Conservation (phyloP, 2,329 filamentous ascomycete species). For the Daldinia sp. region DNA sequence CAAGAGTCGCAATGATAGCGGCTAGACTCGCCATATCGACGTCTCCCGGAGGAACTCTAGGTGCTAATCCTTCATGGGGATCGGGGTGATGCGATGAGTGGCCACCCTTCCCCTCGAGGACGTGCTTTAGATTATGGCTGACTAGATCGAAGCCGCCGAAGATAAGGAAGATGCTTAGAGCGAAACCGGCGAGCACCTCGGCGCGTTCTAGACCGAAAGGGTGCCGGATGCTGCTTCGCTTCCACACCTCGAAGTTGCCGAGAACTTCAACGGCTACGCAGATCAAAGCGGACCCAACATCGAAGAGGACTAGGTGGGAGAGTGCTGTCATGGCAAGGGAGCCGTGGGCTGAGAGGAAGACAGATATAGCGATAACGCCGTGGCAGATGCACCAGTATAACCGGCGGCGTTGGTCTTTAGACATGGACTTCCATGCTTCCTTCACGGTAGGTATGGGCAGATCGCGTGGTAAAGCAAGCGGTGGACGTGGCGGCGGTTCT, state of each 20-base stretch:
- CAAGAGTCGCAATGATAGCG: conserved; percentile 83
- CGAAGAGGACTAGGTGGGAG: conserved; percentile 94
- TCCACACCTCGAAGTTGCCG: conserved; percentile 98
- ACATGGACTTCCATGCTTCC: conserved; percentile 92
- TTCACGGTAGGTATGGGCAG: conserved; percentile 89
- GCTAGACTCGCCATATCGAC: conserved; percentile 85
- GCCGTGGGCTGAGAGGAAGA: conserved; percentile 86
- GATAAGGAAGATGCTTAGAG: conserved; percentile 94
- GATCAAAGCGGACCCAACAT: conserved; percentile 89
- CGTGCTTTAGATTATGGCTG: conserved; percentile 91
- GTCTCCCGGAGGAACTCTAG: conserved; percentile 75
- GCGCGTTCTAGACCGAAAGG: conserved; percentile 93
- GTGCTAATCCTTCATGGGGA: conserved; percentile 62
- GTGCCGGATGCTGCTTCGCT: conserved; percentile 89
- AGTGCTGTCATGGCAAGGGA: conserved; percentile 92
- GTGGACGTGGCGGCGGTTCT: conserved; percentile 86
- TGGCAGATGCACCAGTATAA: conserved; percentile 93
- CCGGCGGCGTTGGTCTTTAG: conserved; percentile 83
- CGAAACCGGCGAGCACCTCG: conserved; percentile 94
- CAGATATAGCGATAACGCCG: conserved; percentile 82
- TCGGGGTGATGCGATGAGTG: conserved; percentile 81
- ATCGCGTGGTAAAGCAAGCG: conserved; percentile 89
- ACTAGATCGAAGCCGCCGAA: conserved; percentile 98
- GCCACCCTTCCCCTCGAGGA: conserved; percentile 78
- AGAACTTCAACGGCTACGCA: conserved; percentile 94